Evolutionary conservation across 768 basidiomycete species (phyloP).

Genomic region (Mycena polygramma): DNA sequence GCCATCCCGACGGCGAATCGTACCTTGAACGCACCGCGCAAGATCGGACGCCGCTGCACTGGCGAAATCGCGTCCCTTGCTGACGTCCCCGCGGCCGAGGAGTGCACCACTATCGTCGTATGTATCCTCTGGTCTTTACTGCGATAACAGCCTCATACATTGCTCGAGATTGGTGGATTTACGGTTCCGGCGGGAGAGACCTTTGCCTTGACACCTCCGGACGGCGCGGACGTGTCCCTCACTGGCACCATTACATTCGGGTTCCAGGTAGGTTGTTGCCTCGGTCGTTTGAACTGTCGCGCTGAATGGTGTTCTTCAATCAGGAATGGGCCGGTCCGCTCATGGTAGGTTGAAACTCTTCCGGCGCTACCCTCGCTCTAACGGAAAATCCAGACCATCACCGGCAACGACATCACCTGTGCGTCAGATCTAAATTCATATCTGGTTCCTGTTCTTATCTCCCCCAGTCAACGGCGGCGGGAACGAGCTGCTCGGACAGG

Average conservation of each 20-base stretch:
- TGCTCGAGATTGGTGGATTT: slow-evolving; percentile 35
- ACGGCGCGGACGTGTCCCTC: slow-evolving; percentile 32
- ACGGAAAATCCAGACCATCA: slow-evolving; percentile 19
- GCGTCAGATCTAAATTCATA: background rate
- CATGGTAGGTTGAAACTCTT: slow-evolving; percentile 14
- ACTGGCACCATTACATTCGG: slow-evolving; percentile 32
- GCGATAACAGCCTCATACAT: background rate
- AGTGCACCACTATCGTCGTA: slow-evolving; percentile 39
- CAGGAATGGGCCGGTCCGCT: slow-evolving; percentile 36
- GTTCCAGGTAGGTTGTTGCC: slow-evolving; percentile 4
- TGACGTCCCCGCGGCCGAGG: slow-evolving; percentile 37
- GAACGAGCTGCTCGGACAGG: slow-evolving; percentile 35
- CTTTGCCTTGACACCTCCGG: slow-evolving; percentile 28
- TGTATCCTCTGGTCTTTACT: background rate
- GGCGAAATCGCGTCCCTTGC: slow-evolving; percentile 36
- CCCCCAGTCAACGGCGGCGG: slow-evolving; percentile 30
- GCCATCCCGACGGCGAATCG: slow-evolving; percentile 18
- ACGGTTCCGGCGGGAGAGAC: slow-evolving; percentile 38
- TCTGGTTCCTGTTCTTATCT: background rate
- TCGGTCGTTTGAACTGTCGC: background rate
- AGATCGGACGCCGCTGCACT: slow-evolving; percentile 39
- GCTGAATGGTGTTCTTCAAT: background rate
- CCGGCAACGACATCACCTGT: slow-evolving; percentile 39
- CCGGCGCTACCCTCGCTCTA: background rate
- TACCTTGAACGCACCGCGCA: slow-evolving; percentile 36